These are phyloP conservation scores for Phytophthora tubulina DNA, from an alignment of 352 stramenopile species.

Conservation along the genomic window DNA sequence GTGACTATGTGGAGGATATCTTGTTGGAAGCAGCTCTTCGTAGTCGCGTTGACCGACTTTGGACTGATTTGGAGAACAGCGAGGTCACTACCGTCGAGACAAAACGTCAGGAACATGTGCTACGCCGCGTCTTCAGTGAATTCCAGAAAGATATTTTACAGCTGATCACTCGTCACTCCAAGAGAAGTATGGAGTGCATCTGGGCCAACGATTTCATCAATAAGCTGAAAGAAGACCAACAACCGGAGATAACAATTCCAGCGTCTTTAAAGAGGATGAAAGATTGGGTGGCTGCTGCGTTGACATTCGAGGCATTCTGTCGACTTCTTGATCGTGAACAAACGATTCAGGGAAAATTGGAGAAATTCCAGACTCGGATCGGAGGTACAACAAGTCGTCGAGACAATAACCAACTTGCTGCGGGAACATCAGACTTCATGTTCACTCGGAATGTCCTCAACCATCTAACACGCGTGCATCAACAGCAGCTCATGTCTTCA, in stretches of 20 bases:
- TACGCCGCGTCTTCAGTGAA: slow-evolving; percentile 33
- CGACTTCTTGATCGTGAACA: slow-evolving; percentile 39
- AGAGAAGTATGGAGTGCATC: slow-evolving; percentile 38
- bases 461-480: slow-evolving; percentile 24
- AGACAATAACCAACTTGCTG: slow-evolving; percentile 11
- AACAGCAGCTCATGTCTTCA: slow-evolving; percentile 5
- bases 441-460: slow-evolving; percentile 12
- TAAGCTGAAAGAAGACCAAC: slow-evolving; percentile 4
- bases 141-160: slow-evolving; percentile 47
- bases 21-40: slow-evolving; percentile 38
- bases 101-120: slow-evolving; percentile 25
- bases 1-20: slow-evolving; percentile 13
- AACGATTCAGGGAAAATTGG: slow-evolving; percentile 41
- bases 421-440: neutral
- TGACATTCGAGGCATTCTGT: slow-evolving; percentile 43
- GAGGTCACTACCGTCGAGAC: slow-evolving; percentile 35
- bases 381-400: neutral
- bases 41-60: slow-evolving; percentile 32
- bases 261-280: slow-evolving; percentile 33
- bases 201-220: slow-evolving; percentile 39
- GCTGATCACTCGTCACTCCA: slow-evolving; percentile 35
- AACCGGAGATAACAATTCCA: slow-evolving; percentile 21
- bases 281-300: slow-evolving; percentile 39
- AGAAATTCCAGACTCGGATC: slow-evolving; percentile 36
- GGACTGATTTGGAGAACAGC: slow-evolving; percentile 42